Evolutionary conservation across 2,329 filamentous ascomycete species (phyloP).

Genomic region (Metarhizium anisopliae): DNA sequence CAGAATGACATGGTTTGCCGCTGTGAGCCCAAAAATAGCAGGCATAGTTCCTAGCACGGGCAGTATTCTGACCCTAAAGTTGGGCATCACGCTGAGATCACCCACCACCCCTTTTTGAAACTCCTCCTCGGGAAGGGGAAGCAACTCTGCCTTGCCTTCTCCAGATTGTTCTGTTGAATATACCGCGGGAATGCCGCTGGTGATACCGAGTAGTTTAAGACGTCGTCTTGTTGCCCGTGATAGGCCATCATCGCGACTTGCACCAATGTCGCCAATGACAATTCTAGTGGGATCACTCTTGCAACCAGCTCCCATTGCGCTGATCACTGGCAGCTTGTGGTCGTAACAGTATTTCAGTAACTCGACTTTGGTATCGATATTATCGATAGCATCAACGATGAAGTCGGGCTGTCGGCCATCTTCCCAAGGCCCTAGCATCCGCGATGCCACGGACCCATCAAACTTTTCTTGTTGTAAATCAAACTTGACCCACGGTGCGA

Average conservation of each 20-base stretch:
- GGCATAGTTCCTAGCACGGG: conserved; percentile 97
- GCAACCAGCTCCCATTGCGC: conserved; percentile 92
- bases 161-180: conserved; percentile 87
- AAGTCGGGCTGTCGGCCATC: conserved; percentile 63
- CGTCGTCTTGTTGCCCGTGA: conserved; percentile 76
- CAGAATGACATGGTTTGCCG: conserved; percentile 88
- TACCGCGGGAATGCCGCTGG: conserved; percentile 79
- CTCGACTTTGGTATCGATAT: conserved; percentile 93
- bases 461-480: conserved; percentile 83
- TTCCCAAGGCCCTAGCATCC: conserved; percentile 59
- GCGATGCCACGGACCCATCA: conserved; percentile 53
- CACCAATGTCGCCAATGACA: conserved; percentile 83
- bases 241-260: conserved; percentile 78
- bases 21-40: conserved; percentile 84
- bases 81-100: conserved; percentile 79
- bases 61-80: conserved; percentile 90
- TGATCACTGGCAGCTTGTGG: conserved; percentile 72
- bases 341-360: conserved; percentile 81
- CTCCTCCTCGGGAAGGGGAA: conserved; percentile 82
- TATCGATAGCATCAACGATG: conserved; percentile 96
- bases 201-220: conserved; percentile 69
- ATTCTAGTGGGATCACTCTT: conserved; percentile 81
- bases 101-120: conserved; percentile 84
- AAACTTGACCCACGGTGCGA: conserved; percentile 86
- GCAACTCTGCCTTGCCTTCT: conserved; percentile 80